Evolutionary conservation across 768 basidiomycete species (phyloP), one percentile per base, ranked within the genome.

Genomic region (Daedalea quercina): DNA sequence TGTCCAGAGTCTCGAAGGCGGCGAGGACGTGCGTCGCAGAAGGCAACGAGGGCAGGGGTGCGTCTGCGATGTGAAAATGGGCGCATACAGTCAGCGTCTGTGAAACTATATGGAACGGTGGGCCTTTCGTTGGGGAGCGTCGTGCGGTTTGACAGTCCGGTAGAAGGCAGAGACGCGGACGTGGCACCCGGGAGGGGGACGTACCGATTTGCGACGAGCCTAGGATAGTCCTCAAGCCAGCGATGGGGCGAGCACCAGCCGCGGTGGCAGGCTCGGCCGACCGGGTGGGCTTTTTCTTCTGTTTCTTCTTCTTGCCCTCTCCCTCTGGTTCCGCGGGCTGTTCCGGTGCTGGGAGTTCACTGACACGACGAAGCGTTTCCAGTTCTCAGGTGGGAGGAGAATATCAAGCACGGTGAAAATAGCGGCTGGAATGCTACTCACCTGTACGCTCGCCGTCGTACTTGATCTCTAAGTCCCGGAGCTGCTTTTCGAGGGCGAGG

Each of bases 381-480:
- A 53, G 45, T 24, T 53, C 52, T 53, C 9, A n/a, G 17, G 34
- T 9, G 13, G 4, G 11, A 6, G 4, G 4, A 31, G 6, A 31
- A 4, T 26, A 19, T 47, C 31, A 47, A 26, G 7, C 9, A 9
- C 50, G 37, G 17, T 35, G 40, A 17, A 42, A 40, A 31, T 31
- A 4, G 4, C 37, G 8, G 37, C 37, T 15, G 9, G 33, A 3
- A 20, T 8, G n/a, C 23, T 24, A 60, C 71, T 31, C 57, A 78
- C 77, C 71, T 35, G 73, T 69, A 58, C 68, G 70, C 55, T 75
- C 72, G 1, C 62, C 60, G 9, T 77, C 76, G 42, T 73, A 70
- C 54, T 70, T 67, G 50, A 63, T 65, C 54, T 72, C 68, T 47
- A 82, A 62, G 7, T 57, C 60, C 9, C 62, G 61, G 33, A 71